A percentile compares a stretch with the other conserved stretches of the same genome.
Conservation (phyloP, 257 asterid genomes). For the Paulownia fortunei region DNA sequence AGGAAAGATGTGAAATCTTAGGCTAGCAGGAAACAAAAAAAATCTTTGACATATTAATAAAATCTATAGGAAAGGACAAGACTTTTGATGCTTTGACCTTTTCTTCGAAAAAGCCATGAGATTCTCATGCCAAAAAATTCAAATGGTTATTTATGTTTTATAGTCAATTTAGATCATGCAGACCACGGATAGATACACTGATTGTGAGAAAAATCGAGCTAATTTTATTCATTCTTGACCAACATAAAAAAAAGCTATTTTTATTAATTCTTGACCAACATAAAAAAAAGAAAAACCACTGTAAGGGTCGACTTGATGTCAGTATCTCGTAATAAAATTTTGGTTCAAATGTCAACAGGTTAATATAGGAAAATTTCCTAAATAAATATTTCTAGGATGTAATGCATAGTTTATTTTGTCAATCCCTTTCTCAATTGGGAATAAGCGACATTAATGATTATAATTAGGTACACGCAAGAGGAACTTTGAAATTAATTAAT, state of each 20-base stretch:
- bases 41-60: too few species aligned
- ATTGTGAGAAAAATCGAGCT: too few species aligned
- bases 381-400: background rate
- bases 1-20: too few species aligned
- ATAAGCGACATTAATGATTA: background rate
- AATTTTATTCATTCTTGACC: too few species aligned
- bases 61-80: background rate
- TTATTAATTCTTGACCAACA: too few species aligned
- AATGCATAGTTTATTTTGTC: background rate
- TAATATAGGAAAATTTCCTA: background rate
- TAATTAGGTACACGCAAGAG: background rate
- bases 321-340: background rate
- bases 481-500: background rate
- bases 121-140: background rate
- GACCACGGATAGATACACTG: too few species aligned
- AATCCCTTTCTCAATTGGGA: background rate
- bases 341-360: background rate
- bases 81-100: background rate
- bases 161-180: background rate
- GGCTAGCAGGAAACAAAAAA: background rate
- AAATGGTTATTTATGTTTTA: background rate
- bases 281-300: too few species aligned
- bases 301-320: background rate
- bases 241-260: too few species aligned
- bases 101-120: background rate